Percentiles rank a stretch among this genome's conserved stretches.
phyloP scores from a whole-genome alignment of 1,284 basidiomycete genomes.

The Rhodotorula sp. region DNA sequence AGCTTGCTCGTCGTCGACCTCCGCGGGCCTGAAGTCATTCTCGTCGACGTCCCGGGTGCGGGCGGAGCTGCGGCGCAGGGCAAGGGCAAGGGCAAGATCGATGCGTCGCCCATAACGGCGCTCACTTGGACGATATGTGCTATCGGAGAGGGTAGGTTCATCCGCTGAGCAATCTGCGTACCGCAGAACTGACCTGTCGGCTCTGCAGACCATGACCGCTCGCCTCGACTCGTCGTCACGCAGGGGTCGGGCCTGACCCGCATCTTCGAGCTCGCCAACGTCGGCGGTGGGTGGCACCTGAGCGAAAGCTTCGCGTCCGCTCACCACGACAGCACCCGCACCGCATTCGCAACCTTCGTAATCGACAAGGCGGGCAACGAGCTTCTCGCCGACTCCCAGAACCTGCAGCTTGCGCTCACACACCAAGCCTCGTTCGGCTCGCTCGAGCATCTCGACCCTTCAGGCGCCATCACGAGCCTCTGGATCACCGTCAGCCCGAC shows the following conservation, averaged over 20 bases:
- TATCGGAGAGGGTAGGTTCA: conserved; percentile 57
- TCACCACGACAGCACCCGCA: conserved; percentile 28
- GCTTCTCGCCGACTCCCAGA: conserved; percentile 43
- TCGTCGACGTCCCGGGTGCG: conserved; percentile 54
- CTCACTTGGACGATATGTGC: conserved; percentile 68
- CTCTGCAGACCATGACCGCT: conserved; percentile 26
- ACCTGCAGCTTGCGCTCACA: conserved; percentile 40
- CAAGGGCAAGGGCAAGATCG: conserved; percentile 51
- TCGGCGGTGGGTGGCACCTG: conserved; percentile 30
- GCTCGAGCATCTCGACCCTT: conserved; percentile 45
- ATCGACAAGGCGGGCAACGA: conserved; percentile 33
- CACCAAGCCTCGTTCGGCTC: conserved; percentile 41
- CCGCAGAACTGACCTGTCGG: neutral
- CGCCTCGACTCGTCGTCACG: conserved; percentile 65
- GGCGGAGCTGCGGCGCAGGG: conserved; percentile 21
- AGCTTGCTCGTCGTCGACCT: conserved; percentile 68
- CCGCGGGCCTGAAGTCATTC: conserved; percentile 67
- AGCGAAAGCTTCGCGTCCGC: conserved; percentile 11
- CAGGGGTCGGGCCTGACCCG: conserved; percentile 59
- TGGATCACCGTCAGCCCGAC: conserved; percentile 52
- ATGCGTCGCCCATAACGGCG: conserved; percentile 55
- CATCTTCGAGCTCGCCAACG: conserved; percentile 30
- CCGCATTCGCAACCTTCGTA: conserved; percentile 24
- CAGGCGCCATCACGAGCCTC: conserved; percentile 51
- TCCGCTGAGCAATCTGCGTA: neutral